Conservation (phyloP, 345 rosid genomes). For the Pistacia integerrima region DNA sequence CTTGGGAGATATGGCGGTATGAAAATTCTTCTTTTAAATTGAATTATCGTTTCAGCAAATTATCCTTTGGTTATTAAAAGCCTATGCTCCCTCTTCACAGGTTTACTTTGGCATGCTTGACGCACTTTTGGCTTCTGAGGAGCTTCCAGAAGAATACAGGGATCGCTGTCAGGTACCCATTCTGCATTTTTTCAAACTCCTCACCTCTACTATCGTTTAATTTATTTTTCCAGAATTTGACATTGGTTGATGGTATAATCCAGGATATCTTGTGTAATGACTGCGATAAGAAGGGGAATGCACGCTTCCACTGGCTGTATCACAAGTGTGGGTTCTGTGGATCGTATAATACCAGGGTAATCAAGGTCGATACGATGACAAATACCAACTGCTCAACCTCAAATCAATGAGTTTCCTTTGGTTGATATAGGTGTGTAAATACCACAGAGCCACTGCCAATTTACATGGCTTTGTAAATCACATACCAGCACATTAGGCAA, state of each 20-base stretch:
- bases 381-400: constrained; percentile 23
- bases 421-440: constrained; percentile 18
- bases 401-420: constrained; percentile 8
- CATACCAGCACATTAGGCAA: not conserved
- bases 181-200: not conserved
- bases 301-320: constrained; percentile 77
- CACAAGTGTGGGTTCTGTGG: constrained; percentile 69
- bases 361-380: constrained; percentile 28
- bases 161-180: constrained; percentile 52
- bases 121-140: constrained; percentile 57
- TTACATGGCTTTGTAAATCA: constrained; percentile 7
- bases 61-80: not conserved
- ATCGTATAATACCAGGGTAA: constrained; percentile 64
- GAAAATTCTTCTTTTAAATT: constrained; percentile 10
- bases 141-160: constrained; percentile 62
- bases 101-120: constrained; percentile 71
- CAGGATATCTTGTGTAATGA: constrained; percentile 80
- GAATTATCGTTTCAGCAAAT: not conserved
- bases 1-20: constrained; percentile 69
- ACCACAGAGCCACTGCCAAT: not conserved
- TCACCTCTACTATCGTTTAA: not conserved
- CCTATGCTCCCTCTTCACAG: constrained; percentile 22
- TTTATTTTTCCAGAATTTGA: not conserved
- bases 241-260: constrained; percentile 2
- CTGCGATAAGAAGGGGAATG: constrained; percentile 63